phyloP scores from a whole-genome alignment of 1,139 yeast genomes.

The Magnusiomyces tetraspermus region DNA sequence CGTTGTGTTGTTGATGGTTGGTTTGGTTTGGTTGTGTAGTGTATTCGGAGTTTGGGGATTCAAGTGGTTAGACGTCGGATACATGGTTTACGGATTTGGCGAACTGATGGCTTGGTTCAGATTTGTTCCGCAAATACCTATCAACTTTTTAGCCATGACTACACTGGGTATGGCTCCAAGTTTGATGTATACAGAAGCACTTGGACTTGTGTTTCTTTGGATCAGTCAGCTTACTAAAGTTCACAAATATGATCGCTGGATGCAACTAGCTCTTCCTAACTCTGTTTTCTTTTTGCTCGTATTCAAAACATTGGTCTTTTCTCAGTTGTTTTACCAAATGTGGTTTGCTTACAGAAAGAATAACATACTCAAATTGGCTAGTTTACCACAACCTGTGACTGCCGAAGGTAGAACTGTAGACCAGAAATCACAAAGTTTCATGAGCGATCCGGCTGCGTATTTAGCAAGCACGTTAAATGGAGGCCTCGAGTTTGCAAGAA shows the following conservation, averaged over 20 bases:
- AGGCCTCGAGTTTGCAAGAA: neutral
- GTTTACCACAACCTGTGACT: neutral
- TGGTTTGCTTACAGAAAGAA: conserved; percentile 3
- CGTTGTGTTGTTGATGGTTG: conserved; percentile 3
- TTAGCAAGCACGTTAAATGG: neutral
- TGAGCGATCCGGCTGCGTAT: neutral
- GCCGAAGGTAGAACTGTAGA: neutral
- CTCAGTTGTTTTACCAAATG: conserved; percentile 5
- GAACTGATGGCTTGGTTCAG: conserved; percentile 11
- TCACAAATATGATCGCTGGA: neutral
- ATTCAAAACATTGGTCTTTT: neutral
- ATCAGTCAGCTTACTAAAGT: neutral
- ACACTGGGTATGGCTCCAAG: conserved; percentile 11
- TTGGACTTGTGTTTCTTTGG: conserved; percentile 5
- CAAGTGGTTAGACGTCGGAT: conserved; percentile 18
- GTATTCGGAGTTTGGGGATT: neutral
- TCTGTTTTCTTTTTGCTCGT: conserved; percentile 5
- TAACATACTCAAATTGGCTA: neutral
- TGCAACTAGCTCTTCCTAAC: conserved; percentile 9
- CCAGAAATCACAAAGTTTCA: neutral
- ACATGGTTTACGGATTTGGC: conserved; percentile 17
- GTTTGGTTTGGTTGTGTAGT: neutral
- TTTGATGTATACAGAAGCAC: conserved; percentile 1
- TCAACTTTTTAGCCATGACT: conserved; percentile 15
- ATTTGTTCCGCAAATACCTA: conserved; percentile 18